Percentiles rank a stretch among this genome's conserved stretches.
Evolutionary conservation across 2,329 filamentous ascomycete species (phyloP).

Genomic region (Emericellopsis atlantica): DNA sequence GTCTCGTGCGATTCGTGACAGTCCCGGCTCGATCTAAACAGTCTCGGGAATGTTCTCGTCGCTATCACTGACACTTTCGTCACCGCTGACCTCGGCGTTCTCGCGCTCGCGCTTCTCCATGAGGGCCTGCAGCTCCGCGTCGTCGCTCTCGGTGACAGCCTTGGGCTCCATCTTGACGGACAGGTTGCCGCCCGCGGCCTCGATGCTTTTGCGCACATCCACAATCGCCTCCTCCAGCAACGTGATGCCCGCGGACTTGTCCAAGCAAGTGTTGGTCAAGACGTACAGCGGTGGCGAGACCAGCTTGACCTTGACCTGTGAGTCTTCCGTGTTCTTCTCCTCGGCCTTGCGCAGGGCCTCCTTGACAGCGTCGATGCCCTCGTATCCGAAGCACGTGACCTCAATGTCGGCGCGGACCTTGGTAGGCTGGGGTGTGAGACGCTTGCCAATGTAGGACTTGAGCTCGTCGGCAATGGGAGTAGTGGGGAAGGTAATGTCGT

Average conservation of each 20-base stretch:
- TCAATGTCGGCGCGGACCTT: constrained; percentile 98
- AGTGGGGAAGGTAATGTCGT: constrained; percentile 79
- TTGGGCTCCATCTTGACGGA: constrained; percentile 97
- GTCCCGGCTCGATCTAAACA: constrained; percentile 11
- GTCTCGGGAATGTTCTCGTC: constrained; percentile 59
- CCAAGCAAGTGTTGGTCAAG: constrained; percentile 85
- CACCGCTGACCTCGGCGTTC: constrained; percentile 95
- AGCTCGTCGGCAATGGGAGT: constrained; percentile 79
- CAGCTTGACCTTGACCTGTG: constrained; percentile 94
- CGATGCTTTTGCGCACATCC: constrained; percentile 74
- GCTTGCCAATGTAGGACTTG: constrained; percentile 91
- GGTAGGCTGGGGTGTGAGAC: constrained; percentile 93
- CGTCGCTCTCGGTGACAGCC: constrained; percentile 96
- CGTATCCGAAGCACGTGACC: constrained; percentile 89
- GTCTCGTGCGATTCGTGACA: neutral
- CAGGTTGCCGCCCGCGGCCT: constrained; percentile 63
- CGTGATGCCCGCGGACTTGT: constrained; percentile 78
- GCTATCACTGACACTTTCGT: constrained; percentile 91
- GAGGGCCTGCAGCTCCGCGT: constrained; percentile 88
- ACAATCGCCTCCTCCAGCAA: constrained; percentile 81
- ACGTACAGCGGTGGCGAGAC: constrained; percentile 98
- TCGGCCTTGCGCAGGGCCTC: constrained; percentile 81
- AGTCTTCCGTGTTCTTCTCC: constrained; percentile 81
- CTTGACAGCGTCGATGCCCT: constrained; percentile 98
- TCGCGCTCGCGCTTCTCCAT: constrained; percentile 99